Percentiles rank a stretch among this genome's conserved stretches.
Conservation (phyloP, 495 filamentous ascomycete species). For the Astrocystis sublimbata region DNA sequence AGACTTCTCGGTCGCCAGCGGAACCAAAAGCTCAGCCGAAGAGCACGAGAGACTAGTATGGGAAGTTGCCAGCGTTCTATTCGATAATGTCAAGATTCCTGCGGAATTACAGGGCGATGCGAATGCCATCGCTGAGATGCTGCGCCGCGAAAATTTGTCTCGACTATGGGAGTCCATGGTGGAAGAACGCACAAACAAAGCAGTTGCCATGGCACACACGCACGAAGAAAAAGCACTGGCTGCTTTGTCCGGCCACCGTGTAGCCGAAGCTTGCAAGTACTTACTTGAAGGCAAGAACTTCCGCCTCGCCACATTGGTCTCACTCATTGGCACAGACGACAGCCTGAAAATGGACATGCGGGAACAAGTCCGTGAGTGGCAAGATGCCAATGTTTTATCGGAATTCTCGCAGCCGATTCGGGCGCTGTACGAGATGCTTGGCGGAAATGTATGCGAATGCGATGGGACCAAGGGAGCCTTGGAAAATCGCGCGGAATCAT, state of each 20-base stretch:
- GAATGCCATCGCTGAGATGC: conserved; percentile 30
- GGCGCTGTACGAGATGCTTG: conserved; percentile 83
- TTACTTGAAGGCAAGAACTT: conserved; percentile 72
- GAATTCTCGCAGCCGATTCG: conserved; percentile 86
- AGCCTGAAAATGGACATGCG: conserved; percentile 66
- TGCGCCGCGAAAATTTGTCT: conserved; percentile 56
- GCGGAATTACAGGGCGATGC: conserved; percentile 48
- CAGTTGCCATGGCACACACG: conserved; percentile 52
- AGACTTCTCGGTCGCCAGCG: conserved; percentile 27
- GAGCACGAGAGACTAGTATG: conserved; percentile 66
- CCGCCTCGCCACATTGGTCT: conserved; percentile 77
- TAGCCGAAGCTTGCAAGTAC: conserved; percentile 77
- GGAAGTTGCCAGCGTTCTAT: conserved; percentile 81
- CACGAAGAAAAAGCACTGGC: conserved; percentile 83
- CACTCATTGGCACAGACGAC: conserved; percentile 73
- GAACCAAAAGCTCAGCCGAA: conserved; percentile 29
- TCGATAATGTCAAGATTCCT: conserved; percentile 65
- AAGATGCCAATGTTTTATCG: conserved; percentile 71
- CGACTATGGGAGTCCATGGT: conserved; percentile 66
- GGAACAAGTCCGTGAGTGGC: conserved; percentile 82
- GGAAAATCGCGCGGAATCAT: conserved; percentile 76
- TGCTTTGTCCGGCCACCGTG: conserved; percentile 70
- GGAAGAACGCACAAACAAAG: conserved; percentile 51
- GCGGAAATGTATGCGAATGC: conserved; percentile 79
- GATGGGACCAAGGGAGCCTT: conserved; percentile 69